phyloP scores from a whole-genome alignment of 306 rosid species.

The Bauhinia variegata region DNA sequence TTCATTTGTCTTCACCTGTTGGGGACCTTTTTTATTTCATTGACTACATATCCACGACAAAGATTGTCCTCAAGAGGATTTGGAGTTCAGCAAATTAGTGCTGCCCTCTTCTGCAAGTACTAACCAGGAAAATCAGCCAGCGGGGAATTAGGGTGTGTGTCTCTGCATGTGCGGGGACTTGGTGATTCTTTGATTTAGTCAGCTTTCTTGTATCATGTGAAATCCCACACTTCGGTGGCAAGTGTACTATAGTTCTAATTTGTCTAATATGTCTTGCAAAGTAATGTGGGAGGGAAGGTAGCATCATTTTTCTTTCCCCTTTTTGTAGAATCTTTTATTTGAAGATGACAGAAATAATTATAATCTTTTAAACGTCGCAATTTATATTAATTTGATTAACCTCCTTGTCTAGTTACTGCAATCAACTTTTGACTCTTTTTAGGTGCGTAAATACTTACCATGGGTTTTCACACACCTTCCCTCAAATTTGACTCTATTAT shows the following conservation, averaged over 20 bases:
- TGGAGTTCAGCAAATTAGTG: slow-evolving; percentile 37
- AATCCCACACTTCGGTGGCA: slow-evolving; percentile 52
- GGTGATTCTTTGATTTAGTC: slow-evolving; percentile 67
- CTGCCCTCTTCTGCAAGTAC: slow-evolving; percentile 48
- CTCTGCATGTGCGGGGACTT: slow-evolving; percentile 38
- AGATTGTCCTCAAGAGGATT: slow-evolving; percentile 29
- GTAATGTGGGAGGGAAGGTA: slow-evolving; percentile 47
- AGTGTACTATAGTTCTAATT: slow-evolving; percentile 59
- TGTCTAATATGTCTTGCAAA: slow-evolving; percentile 52
- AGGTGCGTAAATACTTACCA: too few relatives aligned
- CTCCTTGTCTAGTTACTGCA: not conserved
- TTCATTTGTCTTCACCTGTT: slow-evolving; percentile 38
- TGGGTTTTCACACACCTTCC: too few relatives aligned
- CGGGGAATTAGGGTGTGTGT: slow-evolving; percentile 36
- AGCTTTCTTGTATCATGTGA: slow-evolving; percentile 44
- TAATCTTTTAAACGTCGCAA: slow-evolving; percentile 7
- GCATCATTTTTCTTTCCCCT: slow-evolving; percentile 32
- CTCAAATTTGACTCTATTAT: too few relatives aligned
- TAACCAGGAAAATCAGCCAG: slow-evolving; percentile 45
- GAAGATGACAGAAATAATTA: slow-evolving; percentile 51
- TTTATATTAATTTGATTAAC: not conserved
- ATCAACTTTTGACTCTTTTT: not conserved
- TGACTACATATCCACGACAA: slow-evolving; percentile 28
- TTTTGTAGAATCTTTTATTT: slow-evolving; percentile 53
- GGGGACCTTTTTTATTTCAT: slow-evolving; percentile 35